phyloP scores from a whole-genome alignment of 2,329 filamentous ascomycete species.

The Neofusicoccum parvum region DNA sequence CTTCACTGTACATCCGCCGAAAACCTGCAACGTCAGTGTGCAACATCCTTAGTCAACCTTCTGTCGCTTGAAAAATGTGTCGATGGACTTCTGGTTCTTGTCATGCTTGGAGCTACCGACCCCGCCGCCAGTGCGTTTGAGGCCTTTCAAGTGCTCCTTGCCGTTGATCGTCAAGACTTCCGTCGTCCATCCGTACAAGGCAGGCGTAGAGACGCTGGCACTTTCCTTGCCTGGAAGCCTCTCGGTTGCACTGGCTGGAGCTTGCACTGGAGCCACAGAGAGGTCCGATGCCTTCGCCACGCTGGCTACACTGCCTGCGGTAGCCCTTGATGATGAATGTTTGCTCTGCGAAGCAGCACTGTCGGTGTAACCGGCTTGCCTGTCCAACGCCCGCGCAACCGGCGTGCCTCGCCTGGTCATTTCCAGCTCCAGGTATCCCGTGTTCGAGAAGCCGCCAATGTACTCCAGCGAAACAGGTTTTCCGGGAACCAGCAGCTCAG shows the following conservation, averaged over 20 bases:
- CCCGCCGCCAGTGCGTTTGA: conserved; percentile 80
- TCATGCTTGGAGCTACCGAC: conserved; percentile 80
- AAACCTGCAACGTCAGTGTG: not conserved
- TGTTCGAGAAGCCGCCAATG: conserved; percentile 66
- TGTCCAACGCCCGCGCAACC: conserved; percentile 3
- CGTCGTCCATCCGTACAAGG: conserved; percentile 47
- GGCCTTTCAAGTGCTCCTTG: conserved; percentile 68
- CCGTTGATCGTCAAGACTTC: conserved; percentile 67
- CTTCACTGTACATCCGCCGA: not conserved
- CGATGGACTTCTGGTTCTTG: conserved; percentile 72
- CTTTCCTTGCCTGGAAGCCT: not conserved
- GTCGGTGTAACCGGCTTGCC: not conserved
- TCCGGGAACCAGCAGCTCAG: conserved; percentile 43
- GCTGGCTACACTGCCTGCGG: not conserved
- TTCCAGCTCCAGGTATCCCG: conserved; percentile 60
- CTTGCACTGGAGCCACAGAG: not conserved
- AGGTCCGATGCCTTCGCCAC: not conserved
- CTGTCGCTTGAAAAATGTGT: conserved; percentile 72
- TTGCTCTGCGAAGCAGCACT: not conserved
- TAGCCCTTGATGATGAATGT: not conserved
- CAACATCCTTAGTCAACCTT: conserved; percentile 39
- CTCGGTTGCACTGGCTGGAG: not conserved
- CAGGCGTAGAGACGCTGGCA: not conserved
- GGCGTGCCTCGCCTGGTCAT: conserved; percentile 27
- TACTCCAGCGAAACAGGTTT: conserved; percentile 50